phyloP scores from a whole-genome alignment of 805 yeast genomes.

The Sungouiella blattae region DNA sequence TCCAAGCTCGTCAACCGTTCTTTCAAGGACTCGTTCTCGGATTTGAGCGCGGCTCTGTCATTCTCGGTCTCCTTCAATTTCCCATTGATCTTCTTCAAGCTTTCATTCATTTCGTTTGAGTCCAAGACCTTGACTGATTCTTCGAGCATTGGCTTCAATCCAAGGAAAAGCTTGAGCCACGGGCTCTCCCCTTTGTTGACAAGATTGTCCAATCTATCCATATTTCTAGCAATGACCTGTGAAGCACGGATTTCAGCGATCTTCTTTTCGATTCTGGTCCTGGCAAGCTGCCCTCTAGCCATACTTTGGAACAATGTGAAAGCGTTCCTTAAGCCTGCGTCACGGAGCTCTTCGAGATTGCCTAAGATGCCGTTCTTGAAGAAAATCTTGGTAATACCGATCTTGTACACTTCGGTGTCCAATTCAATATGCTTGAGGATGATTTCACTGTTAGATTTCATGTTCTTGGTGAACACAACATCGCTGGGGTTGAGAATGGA shows the following conservation, averaged over 20 bases:
- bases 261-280: conserved; percentile 45
- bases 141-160: conserved; percentile 70
- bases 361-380: conserved; percentile 78
- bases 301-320: conserved; percentile 62
- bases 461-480: conserved; percentile 41
- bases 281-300: conserved; percentile 59
- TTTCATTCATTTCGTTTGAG: conserved; percentile 53
- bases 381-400: conserved; percentile 71
- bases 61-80: conserved; percentile 36
- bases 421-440: conserved; percentile 62
- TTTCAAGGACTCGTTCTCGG: conserved; percentile 38
- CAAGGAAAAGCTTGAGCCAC: conserved; percentile 75
- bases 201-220: conserved; percentile 57
- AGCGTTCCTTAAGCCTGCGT: conserved; percentile 52
- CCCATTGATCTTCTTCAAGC: conserved; percentile 48
- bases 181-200: conserved; percentile 14
- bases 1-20: conserved; percentile 32
- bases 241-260: conserved; percentile 69
- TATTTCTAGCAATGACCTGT: conserved; percentile 59
- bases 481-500: conserved; percentile 55
- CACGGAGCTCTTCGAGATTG: conserved; percentile 73
- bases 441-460: conserved; percentile 66
- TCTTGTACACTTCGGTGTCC: conserved; percentile 55
- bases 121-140: conserved; percentile 60
- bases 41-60: conserved; percentile 24